These are phyloP conservation scores for Chlorencoelia australis DNA, from an alignment of 2,329 filamentous ascomycete genomes.

Conservation along the genomic window DNA sequence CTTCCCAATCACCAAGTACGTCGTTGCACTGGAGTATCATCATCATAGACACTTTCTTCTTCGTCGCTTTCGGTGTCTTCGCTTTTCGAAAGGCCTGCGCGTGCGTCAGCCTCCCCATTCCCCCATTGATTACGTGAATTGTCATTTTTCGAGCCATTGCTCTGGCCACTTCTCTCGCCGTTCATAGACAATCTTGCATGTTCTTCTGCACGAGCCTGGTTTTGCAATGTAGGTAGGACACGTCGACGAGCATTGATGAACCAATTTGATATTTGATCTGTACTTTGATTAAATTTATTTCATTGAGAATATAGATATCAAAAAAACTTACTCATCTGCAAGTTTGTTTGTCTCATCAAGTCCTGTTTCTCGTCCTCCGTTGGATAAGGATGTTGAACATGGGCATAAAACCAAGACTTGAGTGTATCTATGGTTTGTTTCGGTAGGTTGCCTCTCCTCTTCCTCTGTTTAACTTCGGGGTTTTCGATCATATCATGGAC, in stretches of 20 bases:
- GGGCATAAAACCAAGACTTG: constrained; percentile 68
- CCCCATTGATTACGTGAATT: too few species aligned
- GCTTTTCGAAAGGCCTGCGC: too few species aligned
- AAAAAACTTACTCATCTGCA: constrained; percentile 61
- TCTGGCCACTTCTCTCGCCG: too few species aligned
- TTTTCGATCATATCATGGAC: constrained; percentile 9
- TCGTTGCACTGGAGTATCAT: too few species aligned
- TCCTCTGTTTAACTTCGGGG: constrained; percentile 29
- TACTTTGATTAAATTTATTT: neutral
- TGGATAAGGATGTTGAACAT: constrained; percentile 73
- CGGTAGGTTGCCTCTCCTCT: constrained; percentile 75
- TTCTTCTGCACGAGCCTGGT: constrained; percentile 24
- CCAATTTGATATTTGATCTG: constrained; percentile 69
- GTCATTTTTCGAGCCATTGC: too few species aligned
- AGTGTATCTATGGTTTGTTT: constrained; percentile 80
- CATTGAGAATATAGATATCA: neutral
- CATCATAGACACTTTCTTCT: too few species aligned
- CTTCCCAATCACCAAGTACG: too few species aligned
- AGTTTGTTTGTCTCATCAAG: constrained; percentile 63
- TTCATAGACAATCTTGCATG: constrained; percentile 17
- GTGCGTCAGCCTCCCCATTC: too few species aligned
- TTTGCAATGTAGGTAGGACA: constrained; percentile 37
- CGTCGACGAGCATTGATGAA: constrained; percentile 69
- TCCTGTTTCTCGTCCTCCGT: constrained; percentile 82
- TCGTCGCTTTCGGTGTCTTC: too few species aligned